Percentiles rank a stretch among this genome's conserved stretches.
Evolutionary conservation across 1,284 basidiomycete genomes (phyloP).

Genomic region (Laetiporus sulphureus): DNA sequence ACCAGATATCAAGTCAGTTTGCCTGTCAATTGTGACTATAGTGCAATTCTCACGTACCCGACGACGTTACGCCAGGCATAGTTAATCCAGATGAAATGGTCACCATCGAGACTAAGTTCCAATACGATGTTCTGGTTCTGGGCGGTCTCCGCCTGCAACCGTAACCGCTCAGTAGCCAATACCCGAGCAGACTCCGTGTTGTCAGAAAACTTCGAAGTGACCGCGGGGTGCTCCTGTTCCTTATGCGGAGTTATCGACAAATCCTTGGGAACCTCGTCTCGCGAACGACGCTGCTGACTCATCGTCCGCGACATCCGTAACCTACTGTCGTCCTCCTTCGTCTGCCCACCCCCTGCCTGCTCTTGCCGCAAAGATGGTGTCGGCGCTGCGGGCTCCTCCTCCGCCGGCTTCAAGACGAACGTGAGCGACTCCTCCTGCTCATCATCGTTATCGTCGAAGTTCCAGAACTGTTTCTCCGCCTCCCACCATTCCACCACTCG

Average conservation of each 20-base stretch:
- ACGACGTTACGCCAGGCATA: conserved; percentile 91
- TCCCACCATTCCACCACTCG: conserved; percentile 99
- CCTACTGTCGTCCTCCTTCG: conserved; percentile 54
- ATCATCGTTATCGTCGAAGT: conserved; percentile 91
- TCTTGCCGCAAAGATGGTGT: conserved; percentile 36
- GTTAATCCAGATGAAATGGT: conserved; percentile 90
- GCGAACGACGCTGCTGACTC: conserved; percentile 45
- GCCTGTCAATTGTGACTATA: conserved; percentile 9
- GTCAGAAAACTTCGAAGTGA: conserved; percentile 41
- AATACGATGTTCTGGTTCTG: conserved; percentile 94
- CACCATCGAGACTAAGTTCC: conserved; percentile 91
- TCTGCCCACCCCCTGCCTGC: conserved; percentile 17
- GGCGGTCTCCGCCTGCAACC: conserved; percentile 85
- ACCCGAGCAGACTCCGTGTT: conserved; percentile 67
- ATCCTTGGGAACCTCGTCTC: conserved; percentile 52
- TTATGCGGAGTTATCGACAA: conserved; percentile 30
- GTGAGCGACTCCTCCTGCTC: conserved; percentile 85
- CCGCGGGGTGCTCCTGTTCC: conserved; percentile 17
- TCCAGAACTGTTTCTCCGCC: conserved; percentile 99
- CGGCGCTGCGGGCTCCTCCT: conserved; percentile 39
- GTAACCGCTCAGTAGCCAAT: conserved; percentile 77
- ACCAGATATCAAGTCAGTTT: conserved; percentile 4
- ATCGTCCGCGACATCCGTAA: conserved; percentile 42
- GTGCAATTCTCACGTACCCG: conserved; percentile 57
- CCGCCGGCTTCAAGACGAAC: conserved; percentile 83